phyloP scores from a whole-genome alignment of 106 monocot genomes.

The Dioscorea zingiberensis region DNA sequence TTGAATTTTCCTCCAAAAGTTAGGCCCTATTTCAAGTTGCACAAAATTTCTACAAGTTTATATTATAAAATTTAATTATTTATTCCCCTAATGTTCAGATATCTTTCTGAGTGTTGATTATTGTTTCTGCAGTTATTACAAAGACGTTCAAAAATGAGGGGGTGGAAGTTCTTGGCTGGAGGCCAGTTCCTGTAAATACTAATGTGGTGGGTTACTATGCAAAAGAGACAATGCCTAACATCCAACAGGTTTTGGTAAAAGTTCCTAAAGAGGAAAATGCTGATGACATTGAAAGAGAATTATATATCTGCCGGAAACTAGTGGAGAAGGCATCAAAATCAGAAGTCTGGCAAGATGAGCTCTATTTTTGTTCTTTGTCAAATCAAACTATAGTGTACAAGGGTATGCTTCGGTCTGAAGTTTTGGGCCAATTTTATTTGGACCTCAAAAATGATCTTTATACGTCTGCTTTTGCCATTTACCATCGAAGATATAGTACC shows the following conservation, averaged over 20 bases:
- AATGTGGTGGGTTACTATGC: slow-evolving; percentile 83
- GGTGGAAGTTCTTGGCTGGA: slow-evolving; percentile 94
- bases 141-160: slow-evolving; percentile 77
- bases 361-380: slow-evolving; percentile 94
- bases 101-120: neutral
- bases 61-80: too few relatives aligned
- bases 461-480: slow-evolving; percentile 82
- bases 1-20: too few relatives aligned
- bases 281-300: slow-evolving; percentile 93
- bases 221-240: slow-evolving; percentile 89
- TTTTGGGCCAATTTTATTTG: slow-evolving; percentile 79
- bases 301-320: slow-evolving; percentile 85
- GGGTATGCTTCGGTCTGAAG: slow-evolving; percentile 96
- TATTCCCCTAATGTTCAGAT: too few relatives aligned
- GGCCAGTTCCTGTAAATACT: slow-evolving; percentile 75
- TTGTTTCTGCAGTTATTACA: slow-evolving; percentile 50
- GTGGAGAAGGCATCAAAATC: slow-evolving; percentile 57
- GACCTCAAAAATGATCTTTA: slow-evolving; percentile 82
- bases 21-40: too few relatives aligned
- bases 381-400: slow-evolving; percentile 94
- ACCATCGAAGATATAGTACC: slow-evolving; percentile 98
- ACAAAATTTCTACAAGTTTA: too few relatives aligned
- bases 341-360: slow-evolving; percentile 69
- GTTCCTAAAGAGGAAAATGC: slow-evolving; percentile 68
- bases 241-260: slow-evolving; percentile 89